Evolutionary conservation across 2,329 filamentous ascomycete species (phyloP).

Genomic region (Graphiopsis chlorocephala): DNA sequence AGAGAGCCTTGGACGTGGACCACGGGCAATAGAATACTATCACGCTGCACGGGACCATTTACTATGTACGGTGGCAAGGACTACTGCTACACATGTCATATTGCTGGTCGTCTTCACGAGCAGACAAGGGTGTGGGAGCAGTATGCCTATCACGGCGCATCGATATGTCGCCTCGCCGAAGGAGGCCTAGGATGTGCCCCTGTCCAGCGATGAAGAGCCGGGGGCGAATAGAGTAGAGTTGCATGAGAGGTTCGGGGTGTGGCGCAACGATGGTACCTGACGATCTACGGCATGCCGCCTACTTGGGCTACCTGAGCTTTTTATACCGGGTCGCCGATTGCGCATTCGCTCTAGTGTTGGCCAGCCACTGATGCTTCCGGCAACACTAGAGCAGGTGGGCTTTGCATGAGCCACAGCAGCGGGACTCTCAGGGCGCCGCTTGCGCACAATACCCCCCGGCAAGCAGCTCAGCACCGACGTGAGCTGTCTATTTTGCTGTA

Average conservation of each 20-base stretch:
- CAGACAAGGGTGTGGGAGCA: not conserved
- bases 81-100: not conserved
- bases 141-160: constrained; percentile 6
- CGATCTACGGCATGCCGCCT: constrained; percentile 2
- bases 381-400: not conserved
- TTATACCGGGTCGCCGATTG: not conserved
- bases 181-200: constrained; percentile 10
- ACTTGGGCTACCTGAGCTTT: not conserved
- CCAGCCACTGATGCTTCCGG: not conserved
- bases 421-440: not conserved
- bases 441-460: not conserved
- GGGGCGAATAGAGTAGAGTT: constrained; percentile 1
- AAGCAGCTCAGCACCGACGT: not conserved
- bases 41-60: not conserved
- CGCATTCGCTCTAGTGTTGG: not conserved
- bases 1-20: not conserved
- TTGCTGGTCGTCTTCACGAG: constrained; percentile 7
- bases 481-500: not conserved
- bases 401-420: not conserved
- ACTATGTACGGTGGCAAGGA: not conserved
- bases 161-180: constrained; percentile 12
- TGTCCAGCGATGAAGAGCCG: constrained; percentile 12
- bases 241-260: constrained; percentile 5
- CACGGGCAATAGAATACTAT: not conserved
- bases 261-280: constrained; percentile 15